phyloP scores from a whole-genome alignment of 129 eudicot genomes.

The Calendula officinalis region DNA sequence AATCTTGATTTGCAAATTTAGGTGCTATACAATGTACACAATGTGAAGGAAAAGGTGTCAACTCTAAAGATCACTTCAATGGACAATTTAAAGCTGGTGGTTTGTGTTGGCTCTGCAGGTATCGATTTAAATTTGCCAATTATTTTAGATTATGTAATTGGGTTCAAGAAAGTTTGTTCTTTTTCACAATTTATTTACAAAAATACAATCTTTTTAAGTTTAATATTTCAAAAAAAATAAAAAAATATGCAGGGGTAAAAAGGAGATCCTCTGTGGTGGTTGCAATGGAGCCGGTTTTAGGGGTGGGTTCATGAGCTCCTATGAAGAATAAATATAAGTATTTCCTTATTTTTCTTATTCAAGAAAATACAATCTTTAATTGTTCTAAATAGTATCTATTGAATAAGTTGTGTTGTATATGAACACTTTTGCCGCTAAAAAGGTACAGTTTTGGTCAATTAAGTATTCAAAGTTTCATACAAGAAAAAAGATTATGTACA shows the following conservation, averaged over 20 bases:
- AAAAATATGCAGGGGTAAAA: constrained; percentile 52
- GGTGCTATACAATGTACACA: constrained; percentile 50
- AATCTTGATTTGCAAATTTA: constrained; percentile 14
- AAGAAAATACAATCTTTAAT: not conserved
- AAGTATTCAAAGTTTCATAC: constrained; percentile 26
- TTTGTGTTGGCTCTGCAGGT: constrained; percentile 87
- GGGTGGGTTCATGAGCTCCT: constrained; percentile 73
- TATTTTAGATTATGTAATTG: constrained; percentile 8
- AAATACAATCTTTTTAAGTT: not conserved
- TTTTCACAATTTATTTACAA: not conserved
- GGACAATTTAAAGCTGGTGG: constrained; percentile 74
- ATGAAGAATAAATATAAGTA: constrained; percentile 17
- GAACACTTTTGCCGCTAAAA: constrained; percentile 2
- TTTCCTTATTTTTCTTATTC: not conserved
- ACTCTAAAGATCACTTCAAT: constrained; percentile 70
- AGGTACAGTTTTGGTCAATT: not conserved
- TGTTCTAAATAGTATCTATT: not conserved
- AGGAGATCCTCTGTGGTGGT: constrained; percentile 64
- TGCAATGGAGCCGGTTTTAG: constrained; percentile 77
- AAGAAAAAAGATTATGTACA: constrained; percentile 23
- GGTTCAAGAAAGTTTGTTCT: not conserved
- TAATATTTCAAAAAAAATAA: not conserved
- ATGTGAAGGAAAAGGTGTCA: constrained; percentile 63
- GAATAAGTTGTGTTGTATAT: not conserved
- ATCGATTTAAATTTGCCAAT: constrained; percentile 4